Evolutionary conservation across 495 filamentous ascomycete genomes (phyloP).

Genomic region (Neurospora intermedia): DNA sequence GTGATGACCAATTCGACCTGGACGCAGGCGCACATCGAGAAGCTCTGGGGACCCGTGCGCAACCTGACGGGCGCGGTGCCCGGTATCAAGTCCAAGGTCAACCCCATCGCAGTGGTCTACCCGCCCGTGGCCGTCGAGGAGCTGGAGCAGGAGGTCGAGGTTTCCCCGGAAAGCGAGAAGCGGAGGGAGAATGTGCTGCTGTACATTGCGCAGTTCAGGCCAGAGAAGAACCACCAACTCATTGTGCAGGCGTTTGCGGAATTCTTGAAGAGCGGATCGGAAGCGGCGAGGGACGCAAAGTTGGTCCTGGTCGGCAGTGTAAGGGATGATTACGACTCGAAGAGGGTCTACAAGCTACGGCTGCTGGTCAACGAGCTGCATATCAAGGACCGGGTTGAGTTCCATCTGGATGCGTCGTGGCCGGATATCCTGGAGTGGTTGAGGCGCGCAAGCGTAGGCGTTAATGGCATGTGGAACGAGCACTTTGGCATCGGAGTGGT

Average conservation of each 20-base stretch:
- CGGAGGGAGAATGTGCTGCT: conserved; percentile 59
- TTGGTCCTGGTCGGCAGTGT: conserved; percentile 84
- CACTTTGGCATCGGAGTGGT: conserved; percentile 98
- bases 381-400: conserved; percentile 72
- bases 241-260: conserved; percentile 74
- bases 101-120: conserved; percentile 62
- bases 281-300: conserved; percentile 43
- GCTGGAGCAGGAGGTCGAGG: conserved; percentile 57
- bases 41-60: conserved; percentile 61
- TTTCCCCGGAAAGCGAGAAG: conserved; percentile 54
- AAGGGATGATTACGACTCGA: conserved; percentile 70
- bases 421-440: conserved; percentile 72
- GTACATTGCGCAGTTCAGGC: conserved; percentile 94
- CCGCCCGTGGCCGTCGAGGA: conserved; percentile 86
- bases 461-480: conserved; percentile 99
- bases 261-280: conserved; percentile 37
- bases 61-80: conserved; percentile 1
- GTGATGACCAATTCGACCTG: conserved; percentile 96
- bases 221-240: conserved; percentile 89
- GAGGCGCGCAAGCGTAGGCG: conserved; percentile 61
- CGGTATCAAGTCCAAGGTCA: not conserved
- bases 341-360: conserved; percentile 81
- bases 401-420: conserved; percentile 84
- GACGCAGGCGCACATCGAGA: conserved; percentile 76
- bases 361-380: conserved; percentile 79